Percentiles rank a stretch among this genome's conserved stretches.
phyloP scores from a whole-genome alignment of 2,329 filamentous ascomycete genomes.

The Aspergillus chevalieri region DNA sequence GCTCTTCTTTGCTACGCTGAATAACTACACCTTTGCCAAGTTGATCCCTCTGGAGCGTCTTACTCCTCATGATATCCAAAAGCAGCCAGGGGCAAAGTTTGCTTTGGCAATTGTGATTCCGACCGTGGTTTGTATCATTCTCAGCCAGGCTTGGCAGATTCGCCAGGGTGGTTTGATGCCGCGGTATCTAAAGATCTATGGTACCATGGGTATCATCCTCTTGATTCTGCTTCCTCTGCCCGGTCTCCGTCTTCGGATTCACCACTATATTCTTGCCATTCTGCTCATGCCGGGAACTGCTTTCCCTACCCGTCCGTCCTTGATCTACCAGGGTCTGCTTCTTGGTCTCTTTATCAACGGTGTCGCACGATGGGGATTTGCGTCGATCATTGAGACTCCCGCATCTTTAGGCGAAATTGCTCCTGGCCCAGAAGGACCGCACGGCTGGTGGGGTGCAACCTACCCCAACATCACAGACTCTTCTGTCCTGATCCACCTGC shows the following conservation, averaged over 20 bases:
- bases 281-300: conserved; percentile 81
- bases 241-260: conserved; percentile 74
- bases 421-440: conserved; percentile 37
- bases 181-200: conserved; percentile 71
- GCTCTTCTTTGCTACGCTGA: conserved; percentile 84
- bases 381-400: conserved; percentile 77
- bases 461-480: conserved; percentile 50
- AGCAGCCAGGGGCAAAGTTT: conserved; percentile 81
- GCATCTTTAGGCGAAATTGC: conserved; percentile 54
- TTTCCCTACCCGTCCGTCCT: conserved; percentile 75
- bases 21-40: conserved; percentile 84
- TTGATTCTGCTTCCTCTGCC: conserved; percentile 67
- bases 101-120: conserved; percentile 75
- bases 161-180: conserved; percentile 76
- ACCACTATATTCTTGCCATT: conserved; percentile 89
- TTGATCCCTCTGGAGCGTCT: conserved; percentile 89
- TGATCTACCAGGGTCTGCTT: conserved; percentile 84
- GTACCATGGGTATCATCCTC: conserved; percentile 60
- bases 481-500: conserved; percentile 41
- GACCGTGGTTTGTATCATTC: conserved; percentile 60
- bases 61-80: conserved; percentile 80
- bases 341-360: conserved; percentile 92
- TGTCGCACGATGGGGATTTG: conserved; percentile 89
- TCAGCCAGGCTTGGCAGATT: conserved; percentile 77
- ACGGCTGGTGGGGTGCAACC: conserved; percentile 39